Percentiles rank a stretch among this genome's conserved stretches.
Conservation (phyloP, 192 early-diverging fungal species). For the Coemansia sp. region DNA sequence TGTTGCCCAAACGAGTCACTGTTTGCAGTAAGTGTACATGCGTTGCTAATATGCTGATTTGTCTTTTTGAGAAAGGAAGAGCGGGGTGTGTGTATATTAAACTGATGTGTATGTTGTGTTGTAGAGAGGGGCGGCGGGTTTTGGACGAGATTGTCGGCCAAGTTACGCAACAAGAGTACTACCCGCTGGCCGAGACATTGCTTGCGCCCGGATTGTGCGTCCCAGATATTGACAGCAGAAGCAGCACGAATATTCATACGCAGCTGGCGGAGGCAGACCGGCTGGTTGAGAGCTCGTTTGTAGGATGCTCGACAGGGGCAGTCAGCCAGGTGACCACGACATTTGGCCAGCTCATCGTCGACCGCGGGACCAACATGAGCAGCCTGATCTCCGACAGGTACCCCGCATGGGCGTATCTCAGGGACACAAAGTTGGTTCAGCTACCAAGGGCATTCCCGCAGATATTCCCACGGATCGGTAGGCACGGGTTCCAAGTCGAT, state of each 20-base stretch:
- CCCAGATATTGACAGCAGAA: neutral
- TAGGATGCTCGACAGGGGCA: conserved; percentile 14
- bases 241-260: neutral
- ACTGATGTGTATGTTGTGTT: neutral
- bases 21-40: conserved; percentile 27
- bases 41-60: no score
- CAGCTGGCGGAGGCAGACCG: conserved; percentile 2
- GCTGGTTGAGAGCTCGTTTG: conserved; percentile 12
- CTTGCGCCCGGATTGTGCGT: conserved; percentile 27
- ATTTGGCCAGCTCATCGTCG: conserved; percentile 30
- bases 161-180: conserved; percentile 37
- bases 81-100: neutral
- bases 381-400: conserved; percentile 8
- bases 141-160: conserved; percentile 35
- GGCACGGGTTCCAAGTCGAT: neutral
- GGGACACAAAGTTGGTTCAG: neutral
- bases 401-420: conserved; percentile 1
- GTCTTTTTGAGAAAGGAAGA: no score
- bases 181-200: conserved; percentile 24
- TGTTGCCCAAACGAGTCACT: conserved; percentile 34
- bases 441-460: conserved; percentile 29
- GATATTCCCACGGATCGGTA: conserved; percentile 15
- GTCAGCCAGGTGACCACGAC: conserved; percentile 1
- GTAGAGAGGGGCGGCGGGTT: conserved; percentile 11
- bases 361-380: conserved; percentile 31